Conservation (phyloP, 306 rosid genomes). For the Boehmeria nivea region DNA sequence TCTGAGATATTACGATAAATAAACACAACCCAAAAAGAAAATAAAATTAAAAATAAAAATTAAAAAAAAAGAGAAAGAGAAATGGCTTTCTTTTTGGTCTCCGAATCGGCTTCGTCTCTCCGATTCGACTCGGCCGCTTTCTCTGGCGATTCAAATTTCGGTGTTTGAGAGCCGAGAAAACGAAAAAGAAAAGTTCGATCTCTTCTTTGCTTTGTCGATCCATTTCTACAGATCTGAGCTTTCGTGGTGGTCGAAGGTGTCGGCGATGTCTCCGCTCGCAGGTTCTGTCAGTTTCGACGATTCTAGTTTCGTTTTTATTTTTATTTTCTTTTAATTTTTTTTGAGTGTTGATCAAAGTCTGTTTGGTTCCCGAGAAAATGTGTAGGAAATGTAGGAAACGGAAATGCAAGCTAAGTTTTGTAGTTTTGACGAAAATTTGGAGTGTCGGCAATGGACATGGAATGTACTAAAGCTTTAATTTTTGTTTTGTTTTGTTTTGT, state of each 20-base stretch:
- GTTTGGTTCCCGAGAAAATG: conserved; percentile 20
- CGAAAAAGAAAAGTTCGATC: neutral
- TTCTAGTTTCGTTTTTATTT: neutral
- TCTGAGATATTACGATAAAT: too few species aligned
- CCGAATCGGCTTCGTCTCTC: neutral
- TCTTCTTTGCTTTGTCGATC: conserved; percentile 16
- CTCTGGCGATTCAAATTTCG: neutral
- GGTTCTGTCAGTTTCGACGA: conserved; percentile 36
- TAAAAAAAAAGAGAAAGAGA: neutral
- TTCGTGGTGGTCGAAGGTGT: conserved; percentile 31
- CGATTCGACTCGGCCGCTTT: conserved; percentile 17
- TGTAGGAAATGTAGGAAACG: conserved; percentile 1
- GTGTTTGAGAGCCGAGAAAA: neutral
- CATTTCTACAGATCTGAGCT: conserved; percentile 46
- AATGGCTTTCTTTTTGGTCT: neutral
- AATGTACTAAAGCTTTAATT: neutral
- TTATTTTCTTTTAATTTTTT: neutral
- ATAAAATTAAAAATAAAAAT: too few species aligned
- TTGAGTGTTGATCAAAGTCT: conserved; percentile 5
- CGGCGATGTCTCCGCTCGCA: conserved; percentile 49
- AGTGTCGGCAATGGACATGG: neutral
- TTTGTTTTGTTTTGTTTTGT: too few species aligned
- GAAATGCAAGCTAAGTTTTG: neutral
- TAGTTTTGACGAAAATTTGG: neutral
- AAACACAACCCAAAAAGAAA: too few species aligned